Conservation (phyloP, 1,284 basidiomycete genomes). For the Entoloma clypeatum region DNA sequence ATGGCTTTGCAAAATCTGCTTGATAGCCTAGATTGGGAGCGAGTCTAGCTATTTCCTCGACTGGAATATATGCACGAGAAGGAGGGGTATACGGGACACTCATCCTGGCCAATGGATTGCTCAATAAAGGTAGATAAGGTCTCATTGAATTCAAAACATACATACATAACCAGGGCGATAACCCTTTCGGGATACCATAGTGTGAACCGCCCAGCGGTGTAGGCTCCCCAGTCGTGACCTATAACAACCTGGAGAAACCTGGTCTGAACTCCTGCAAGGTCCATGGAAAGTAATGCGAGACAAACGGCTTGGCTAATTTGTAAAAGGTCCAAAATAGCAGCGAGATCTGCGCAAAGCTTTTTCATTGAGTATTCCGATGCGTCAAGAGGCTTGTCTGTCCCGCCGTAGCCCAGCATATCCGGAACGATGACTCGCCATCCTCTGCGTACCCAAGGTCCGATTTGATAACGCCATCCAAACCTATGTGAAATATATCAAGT, state of each 20-base stretch:
- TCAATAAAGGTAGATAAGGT: background rate
- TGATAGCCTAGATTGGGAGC: constrained; percentile 62
- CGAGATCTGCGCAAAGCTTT: constrained; percentile 56
- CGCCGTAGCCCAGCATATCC: constrained; percentile 72
- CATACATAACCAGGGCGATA: constrained; percentile 54
- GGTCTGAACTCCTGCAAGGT: background rate
- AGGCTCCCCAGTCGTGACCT: constrained; percentile 74
- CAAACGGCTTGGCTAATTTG: constrained; percentile 49
- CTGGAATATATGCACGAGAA: constrained; percentile 39
- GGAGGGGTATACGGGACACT: constrained; percentile 63
- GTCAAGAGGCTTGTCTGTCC: constrained; percentile 58
- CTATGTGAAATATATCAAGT: constrained; percentile 27
- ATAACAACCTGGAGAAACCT: constrained; percentile 47
- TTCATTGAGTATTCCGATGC: constrained; percentile 55
- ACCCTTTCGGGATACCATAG: constrained; percentile 63
- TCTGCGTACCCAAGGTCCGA: constrained; percentile 56
- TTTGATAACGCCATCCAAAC: constrained; percentile 71
- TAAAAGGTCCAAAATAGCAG: constrained; percentile 56
- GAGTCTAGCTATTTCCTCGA: constrained; percentile 46
- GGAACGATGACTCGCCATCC: constrained; percentile 69
- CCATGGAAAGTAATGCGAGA: constrained; percentile 12
- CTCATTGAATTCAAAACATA: constrained; percentile 7
- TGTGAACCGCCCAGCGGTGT: constrained; percentile 55
- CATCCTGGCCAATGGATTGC: constrained; percentile 38
- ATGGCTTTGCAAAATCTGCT: constrained; percentile 51